These are phyloP conservation scores for Leishmania guyanensis DNA, from an alignment of 208 protist species.

Conservation along the genomic window DNA sequence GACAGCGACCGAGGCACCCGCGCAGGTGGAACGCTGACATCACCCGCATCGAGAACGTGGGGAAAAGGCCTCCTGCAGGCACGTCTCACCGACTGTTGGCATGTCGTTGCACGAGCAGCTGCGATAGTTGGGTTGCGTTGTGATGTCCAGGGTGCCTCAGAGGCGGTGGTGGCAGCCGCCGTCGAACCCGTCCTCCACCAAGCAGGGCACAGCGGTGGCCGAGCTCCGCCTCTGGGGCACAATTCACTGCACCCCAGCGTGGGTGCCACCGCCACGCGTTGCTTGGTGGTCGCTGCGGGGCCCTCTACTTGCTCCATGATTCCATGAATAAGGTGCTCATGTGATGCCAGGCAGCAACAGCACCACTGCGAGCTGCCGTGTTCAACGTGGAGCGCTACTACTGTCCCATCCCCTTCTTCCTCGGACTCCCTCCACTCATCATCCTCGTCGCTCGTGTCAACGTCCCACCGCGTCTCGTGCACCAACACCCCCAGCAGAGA, in stretches of 20 bases:
- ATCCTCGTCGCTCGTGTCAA: constrained; percentile 29
- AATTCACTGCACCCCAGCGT: background rate
- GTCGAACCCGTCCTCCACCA: constrained; percentile 3
- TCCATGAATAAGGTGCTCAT: background rate
- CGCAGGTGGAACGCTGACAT: background rate
- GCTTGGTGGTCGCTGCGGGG: background rate
- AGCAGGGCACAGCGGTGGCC: constrained; percentile 4
- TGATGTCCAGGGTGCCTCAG: background rate
- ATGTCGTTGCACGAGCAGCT: background rate
- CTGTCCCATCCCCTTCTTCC: background rate
- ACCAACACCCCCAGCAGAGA: background rate
- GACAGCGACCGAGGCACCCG: background rate
- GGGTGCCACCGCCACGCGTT: background rate
- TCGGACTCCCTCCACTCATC: background rate
- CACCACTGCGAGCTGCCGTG: background rate
- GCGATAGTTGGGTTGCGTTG: background rate
- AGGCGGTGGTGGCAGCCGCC: background rate
- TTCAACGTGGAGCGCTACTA: background rate
- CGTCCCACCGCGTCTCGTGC: constrained; percentile 20
- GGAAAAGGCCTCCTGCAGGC: background rate
- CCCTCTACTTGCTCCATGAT: background rate
- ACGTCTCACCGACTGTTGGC: background rate
- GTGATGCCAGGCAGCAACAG: background rate
- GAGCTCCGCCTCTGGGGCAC: background rate
- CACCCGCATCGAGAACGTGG: background rate